Conservation (phyloP, 169 alveolate genomes). For the Besnoitia besnoiti region DNA sequence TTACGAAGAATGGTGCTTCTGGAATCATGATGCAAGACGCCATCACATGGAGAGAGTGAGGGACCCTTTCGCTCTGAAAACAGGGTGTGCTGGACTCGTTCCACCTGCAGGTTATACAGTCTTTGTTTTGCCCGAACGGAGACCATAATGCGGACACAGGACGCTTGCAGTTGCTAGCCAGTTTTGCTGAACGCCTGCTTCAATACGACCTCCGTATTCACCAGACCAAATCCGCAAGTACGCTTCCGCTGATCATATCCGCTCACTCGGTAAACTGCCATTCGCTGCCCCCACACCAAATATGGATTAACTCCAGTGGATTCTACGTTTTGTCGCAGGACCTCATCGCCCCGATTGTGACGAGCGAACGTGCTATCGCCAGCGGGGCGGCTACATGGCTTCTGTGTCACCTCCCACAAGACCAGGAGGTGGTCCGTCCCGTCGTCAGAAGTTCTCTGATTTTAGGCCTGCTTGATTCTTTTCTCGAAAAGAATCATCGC, state of each 20-base stretch:
- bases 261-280: background rate
- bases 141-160: background rate
- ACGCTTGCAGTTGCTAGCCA: background rate
- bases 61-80: background rate
- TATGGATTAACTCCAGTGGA: too few relatives aligned
- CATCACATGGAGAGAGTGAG: background rate
- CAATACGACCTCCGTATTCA: background rate
- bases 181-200: background rate
- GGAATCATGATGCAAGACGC: background rate
- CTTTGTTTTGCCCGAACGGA: background rate
- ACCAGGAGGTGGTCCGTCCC: background rate
- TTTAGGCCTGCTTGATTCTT: background rate
- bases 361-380: background rate
- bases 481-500: background rate
- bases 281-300: background rate
- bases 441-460: background rate
- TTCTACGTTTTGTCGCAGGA: background rate
- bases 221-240: background rate
- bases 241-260: background rate
- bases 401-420: background rate
- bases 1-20: conserved; percentile 23
- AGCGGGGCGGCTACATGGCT: background rate
- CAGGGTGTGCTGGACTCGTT: background rate
- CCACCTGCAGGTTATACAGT: background rate
- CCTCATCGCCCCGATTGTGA: background rate